Percentiles rank a stretch among this genome's conserved stretches.
Evolutionary conservation across 495 filamentous ascomycete species (phyloP).

Genomic region (Aspergillus wentii): DNA sequence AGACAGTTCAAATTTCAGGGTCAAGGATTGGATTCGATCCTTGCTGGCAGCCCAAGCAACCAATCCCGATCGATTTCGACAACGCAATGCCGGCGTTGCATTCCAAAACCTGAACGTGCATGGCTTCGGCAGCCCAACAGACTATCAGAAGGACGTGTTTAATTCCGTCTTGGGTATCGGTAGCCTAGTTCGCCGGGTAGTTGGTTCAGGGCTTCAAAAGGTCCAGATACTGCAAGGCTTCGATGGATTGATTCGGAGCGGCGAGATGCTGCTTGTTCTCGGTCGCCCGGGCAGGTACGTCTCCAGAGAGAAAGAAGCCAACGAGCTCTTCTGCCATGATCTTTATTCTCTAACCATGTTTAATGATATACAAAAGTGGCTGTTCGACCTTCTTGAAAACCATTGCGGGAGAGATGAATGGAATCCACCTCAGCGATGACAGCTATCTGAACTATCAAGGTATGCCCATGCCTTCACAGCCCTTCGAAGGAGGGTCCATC

Average conservation of each 20-base stretch:
- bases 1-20: constrained; percentile 23
- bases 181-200: constrained; percentile 26
- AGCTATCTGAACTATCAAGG: constrained; percentile 65
- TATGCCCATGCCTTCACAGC: constrained; percentile 49
- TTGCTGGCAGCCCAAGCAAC: constrained; percentile 24
- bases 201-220: constrained; percentile 28
- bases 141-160: constrained; percentile 65
- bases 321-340: no score
- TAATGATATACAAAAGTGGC: no score
- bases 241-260: constrained; percentile 58
- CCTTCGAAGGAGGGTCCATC: no score
- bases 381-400: constrained; percentile 64
- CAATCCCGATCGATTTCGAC: constrained; percentile 27
- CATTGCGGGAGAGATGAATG: constrained; percentile 60
- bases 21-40: constrained; percentile 27
- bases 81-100: constrained; percentile 26
- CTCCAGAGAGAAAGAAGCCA: no score
- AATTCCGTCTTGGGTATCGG: constrained; percentile 51
- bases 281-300: constrained; percentile 58
- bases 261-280: constrained; percentile 70
- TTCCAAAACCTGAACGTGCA: constrained; percentile 58
- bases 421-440: constrained; percentile 47
- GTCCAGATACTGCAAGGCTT: constrained; percentile 62
- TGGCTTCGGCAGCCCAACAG: constrained; percentile 62
- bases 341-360: no score